Base-by-base conservation (phyloP, 2,329 filamentous ascomycete species). In the Fusarium siculi region DNA sequence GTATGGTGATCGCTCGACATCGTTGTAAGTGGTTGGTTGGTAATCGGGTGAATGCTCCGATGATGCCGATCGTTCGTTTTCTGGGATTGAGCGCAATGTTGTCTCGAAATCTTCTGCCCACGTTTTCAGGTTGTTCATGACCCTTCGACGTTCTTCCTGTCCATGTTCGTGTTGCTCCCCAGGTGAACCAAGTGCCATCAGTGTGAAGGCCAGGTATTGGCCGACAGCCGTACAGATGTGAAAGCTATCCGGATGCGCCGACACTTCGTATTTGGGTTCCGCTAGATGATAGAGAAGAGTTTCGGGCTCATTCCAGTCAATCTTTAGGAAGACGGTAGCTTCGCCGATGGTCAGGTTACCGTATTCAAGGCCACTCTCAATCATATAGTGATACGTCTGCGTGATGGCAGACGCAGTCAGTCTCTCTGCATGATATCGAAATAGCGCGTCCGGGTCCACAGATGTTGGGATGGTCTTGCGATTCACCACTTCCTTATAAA, bases 361-460 rank as follows among this genome's bases (percentile, higher is more conserved):
- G 67, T 85, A 85, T 62, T 84, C 80, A 11, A 86, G 78, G 1
- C 86, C 83, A 19, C 77, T 78, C 55, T 84, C 73, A 16, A 88
- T 81, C 81, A 88, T 88, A 74, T 87, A 87, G 40, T 85, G 81
- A 72, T 85, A 88, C 2, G 81, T 83, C 76, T 88, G 83, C 9
- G 84, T 84, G 42, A 88, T 76, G 18, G 85, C 82, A 30, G 85
- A 82, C 14, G 81, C 80, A 0, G 83, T 77, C 9, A 85, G 78
- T 66, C 75, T 81, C 58, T 83, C 80, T 23, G 81, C 81, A 39
- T 80, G 68, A 49, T 84, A 81, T 43, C 78, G 66, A 49, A 82
- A 82, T 10, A 68, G 79, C 19, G 79, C 81, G 9, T 79, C 79
- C 37, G 68, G 76, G 64, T 80, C 68, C 2, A 50, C 50, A 3